Base-by-base conservation (phyloP, 805 yeast species). In the Spencermartinsiella europaea region DNA sequence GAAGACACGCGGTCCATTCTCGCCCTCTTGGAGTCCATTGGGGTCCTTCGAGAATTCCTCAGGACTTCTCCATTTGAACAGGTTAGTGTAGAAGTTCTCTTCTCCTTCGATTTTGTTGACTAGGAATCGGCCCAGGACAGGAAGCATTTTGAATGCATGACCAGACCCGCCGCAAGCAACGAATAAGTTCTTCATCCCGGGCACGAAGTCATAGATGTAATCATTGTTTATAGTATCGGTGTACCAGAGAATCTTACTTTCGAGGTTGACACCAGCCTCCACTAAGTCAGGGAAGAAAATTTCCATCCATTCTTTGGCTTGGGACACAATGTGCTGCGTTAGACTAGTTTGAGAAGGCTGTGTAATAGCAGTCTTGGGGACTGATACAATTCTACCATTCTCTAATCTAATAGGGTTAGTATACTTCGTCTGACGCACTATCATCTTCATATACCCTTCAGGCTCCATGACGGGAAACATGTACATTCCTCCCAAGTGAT, bases 111-210 rank as follows among this genome's bases (percentile, higher is more conserved):
- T 33, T 10, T 34, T 31, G 4, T 45, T 35, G 12, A 39, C 48
- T 12, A 65, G 57, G 44, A 60, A 65, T 21, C 62, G 55, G 27
- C 70, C 71, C 27, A 66, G 54, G 17, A 53, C 54, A 4, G 71
- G 71, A 68, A 67, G 62, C 48, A 58, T 58, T 54, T 64, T 67
- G 59, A 65, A 67, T 0, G 69, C 69, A 38, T 64, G 61, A 1
- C 71, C 70, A 4, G 70, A 65, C 36, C 66, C 71, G 38, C 71
- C 71, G 28, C 71, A 62, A 12, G 63, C 69, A 16, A 67, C 40
- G 25, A 64, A 45, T 34, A 66, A 41, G n/a, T 48, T 47, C 0
- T 58, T 56, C 28, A 49, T 44, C 20, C 55, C 58, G 8, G 47
- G 47, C 19, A 44, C 47, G n/a, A 38, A 44, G 27, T 44, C 47